Conservation (phyloP, 169 alveolate genomes). For the Toxoplasma gondii region DNA sequence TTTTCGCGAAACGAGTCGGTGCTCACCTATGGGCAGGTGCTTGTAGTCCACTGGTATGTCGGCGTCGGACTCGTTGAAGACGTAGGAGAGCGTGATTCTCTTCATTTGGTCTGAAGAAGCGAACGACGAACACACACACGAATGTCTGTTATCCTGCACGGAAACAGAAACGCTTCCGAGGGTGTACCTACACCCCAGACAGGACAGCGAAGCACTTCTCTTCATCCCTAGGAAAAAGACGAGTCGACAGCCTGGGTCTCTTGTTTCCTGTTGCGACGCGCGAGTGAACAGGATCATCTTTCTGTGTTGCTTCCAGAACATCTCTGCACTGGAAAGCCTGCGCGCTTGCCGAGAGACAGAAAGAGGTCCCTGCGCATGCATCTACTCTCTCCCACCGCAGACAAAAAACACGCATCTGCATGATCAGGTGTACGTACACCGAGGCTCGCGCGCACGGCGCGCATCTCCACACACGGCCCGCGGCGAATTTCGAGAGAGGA, state of each 20-base stretch:
- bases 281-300: too few relatives aligned
- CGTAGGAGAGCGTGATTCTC: slow-evolving; percentile 92
- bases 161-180: neutral
- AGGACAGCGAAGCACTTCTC: neutral
- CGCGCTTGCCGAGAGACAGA: too few relatives aligned
- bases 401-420: too few relatives aligned
- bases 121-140: neutral
- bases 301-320: too few relatives aligned
- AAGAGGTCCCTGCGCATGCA: too few relatives aligned
- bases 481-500: neutral
- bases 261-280: too few relatives aligned
- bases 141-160: neutral
- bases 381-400: too few relatives aligned
- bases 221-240: neutral
- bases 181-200: neutral
- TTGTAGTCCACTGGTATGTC: slow-evolving; percentile 86
- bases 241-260: too few relatives aligned
- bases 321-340: too few relatives aligned
- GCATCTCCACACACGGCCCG: too few relatives aligned
- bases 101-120: slow-evolving; percentile 74
- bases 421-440: too few relatives aligned
- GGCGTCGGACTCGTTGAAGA: slow-evolving; percentile 91
- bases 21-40: neutral
- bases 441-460: too few relatives aligned
- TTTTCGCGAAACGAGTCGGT: neutral